A percentile compares a stretch with the other conserved stretches of the same genome.
Conservation (phyloP, 1,284 basidiomycete genomes). For the Trichosporon asahii region DNA sequence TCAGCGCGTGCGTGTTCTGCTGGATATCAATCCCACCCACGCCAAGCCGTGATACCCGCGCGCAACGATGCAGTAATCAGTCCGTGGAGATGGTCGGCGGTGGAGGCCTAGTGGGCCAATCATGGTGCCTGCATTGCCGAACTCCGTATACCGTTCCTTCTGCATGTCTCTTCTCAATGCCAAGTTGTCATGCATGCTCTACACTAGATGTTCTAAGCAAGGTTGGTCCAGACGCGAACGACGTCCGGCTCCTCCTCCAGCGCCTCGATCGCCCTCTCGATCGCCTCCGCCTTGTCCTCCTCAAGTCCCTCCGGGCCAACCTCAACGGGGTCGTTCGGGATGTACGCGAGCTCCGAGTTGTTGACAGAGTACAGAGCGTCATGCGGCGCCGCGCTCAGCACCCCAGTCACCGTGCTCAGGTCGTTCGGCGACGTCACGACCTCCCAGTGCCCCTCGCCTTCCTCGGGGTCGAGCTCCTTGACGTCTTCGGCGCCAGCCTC, state of each 20-base stretch:
- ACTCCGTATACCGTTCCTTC: neutral
- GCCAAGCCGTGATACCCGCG: neutral
- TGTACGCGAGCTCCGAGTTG: constrained; percentile 39
- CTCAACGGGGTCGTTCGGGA: constrained; percentile 37
- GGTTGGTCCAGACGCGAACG: constrained; percentile 49
- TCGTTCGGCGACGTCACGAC: constrained; percentile 35
- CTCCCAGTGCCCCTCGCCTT: constrained; percentile 32
- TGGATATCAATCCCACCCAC: neutral
- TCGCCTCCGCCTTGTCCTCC: constrained; percentile 38
- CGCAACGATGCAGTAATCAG: neutral
- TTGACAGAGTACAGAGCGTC: constrained; percentile 28
- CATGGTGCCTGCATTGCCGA: neutral
- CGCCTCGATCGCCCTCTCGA: constrained; percentile 32
- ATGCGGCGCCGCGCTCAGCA: constrained; percentile 27
- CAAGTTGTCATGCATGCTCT: neutral
- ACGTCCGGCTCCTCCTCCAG: constrained; percentile 49
- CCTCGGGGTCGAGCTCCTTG: constrained; percentile 45
- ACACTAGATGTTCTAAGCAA: constrained; percentile 18
- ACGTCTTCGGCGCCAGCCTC: constrained; percentile 55
- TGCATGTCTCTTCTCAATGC: neutral
- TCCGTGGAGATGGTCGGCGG: neutral
- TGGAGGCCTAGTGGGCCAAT: neutral
- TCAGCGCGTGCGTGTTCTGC: neutral
- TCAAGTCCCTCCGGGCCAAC: constrained; percentile 26
- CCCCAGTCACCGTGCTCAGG: constrained; percentile 30